phyloP scores from a whole-genome alignment of 1,284 basidiomycete genomes.

The Puccinia horiana region DNA sequence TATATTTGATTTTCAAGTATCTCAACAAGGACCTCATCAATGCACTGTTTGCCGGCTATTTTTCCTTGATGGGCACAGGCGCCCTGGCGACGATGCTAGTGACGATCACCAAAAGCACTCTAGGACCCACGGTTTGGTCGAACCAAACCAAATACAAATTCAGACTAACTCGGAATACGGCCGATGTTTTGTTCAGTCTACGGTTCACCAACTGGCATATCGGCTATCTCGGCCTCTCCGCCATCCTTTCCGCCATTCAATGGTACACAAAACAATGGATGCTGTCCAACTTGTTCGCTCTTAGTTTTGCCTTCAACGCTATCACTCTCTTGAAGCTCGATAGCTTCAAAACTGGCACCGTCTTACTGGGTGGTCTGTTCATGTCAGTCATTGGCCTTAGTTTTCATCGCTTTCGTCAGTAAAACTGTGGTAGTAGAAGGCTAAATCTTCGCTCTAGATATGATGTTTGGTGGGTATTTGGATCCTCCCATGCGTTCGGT shows the following conservation, averaged over 20 bases:
- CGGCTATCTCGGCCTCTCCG: slow-evolving; percentile 68
- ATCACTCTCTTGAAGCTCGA: slow-evolving; percentile 82
- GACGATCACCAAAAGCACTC: slow-evolving; percentile 47
- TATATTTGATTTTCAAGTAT: slow-evolving; percentile 74
- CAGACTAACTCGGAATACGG: slow-evolving; percentile 62
- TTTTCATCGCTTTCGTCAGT: background rate
- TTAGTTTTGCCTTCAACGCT: slow-evolving; percentile 81
- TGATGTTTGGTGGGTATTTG: slow-evolving; percentile 50
- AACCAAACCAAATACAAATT: slow-evolving; percentile 55
- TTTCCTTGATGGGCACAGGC: slow-evolving; percentile 51
- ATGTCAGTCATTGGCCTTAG: slow-evolving; percentile 82
- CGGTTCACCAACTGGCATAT: slow-evolving; percentile 68
- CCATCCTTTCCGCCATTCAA: slow-evolving; percentile 59
- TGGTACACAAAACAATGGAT: slow-evolving; percentile 67
- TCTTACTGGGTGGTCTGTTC: slow-evolving; percentile 78
- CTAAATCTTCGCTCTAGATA: slow-evolving; percentile 19
- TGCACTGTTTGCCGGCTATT: slow-evolving; percentile 64
- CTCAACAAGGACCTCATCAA: slow-evolving; percentile 81
- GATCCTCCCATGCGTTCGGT: slow-evolving; percentile 56
- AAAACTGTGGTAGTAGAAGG: slow-evolving; percentile 38
- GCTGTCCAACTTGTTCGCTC: slow-evolving; percentile 75
- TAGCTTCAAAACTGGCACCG: slow-evolving; percentile 81
- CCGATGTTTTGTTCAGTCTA: slow-evolving; percentile 61
- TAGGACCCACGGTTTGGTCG: slow-evolving; percentile 60
- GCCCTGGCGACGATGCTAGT: slow-evolving; percentile 50